phyloP scores from a whole-genome alignment of 331 rosid genomes.

The Stylosanthes scabra region DNA sequence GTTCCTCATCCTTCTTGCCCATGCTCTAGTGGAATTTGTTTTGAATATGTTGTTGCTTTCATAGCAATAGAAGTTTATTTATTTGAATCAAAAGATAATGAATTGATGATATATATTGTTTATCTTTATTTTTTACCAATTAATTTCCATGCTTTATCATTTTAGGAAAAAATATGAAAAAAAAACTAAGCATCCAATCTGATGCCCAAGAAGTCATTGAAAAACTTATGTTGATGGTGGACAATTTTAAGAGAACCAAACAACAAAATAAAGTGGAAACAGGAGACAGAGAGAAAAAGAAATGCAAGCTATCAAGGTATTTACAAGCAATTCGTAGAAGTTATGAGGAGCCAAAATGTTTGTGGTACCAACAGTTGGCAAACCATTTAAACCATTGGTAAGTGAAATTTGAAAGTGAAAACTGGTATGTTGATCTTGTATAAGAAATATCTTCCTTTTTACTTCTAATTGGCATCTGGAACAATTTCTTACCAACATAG shows the following conservation, averaged over 20 bases:
- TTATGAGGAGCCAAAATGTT: constrained; percentile 74
- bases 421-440: background rate
- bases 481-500: constrained; percentile 11
- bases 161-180: constrained; percentile 79
- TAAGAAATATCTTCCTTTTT: background rate
- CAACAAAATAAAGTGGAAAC: constrained; percentile 68
- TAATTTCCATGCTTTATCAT: constrained; percentile 55
- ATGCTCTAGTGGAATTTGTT: no score
- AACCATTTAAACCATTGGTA: constrained; percentile 92
- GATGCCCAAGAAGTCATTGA: constrained; percentile 74
- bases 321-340: constrained; percentile 93
- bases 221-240: constrained; percentile 85
- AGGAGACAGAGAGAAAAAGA: constrained; percentile 68
- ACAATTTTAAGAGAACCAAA: constrained; percentile 82
- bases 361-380: constrained; percentile 74
- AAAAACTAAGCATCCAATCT: constrained; percentile 50
- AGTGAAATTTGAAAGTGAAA: constrained; percentile 36
- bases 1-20: no score
- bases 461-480: constrained; percentile 24
- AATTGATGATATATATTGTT: no score
- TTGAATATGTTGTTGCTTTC: no score
- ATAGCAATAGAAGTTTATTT: no score
- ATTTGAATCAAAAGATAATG: no score
- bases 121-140: no score
- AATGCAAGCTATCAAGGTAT: constrained; percentile 91